Evolutionary conservation across 805 yeast species (phyloP).

Genomic region (Candida michaelii): DNA sequence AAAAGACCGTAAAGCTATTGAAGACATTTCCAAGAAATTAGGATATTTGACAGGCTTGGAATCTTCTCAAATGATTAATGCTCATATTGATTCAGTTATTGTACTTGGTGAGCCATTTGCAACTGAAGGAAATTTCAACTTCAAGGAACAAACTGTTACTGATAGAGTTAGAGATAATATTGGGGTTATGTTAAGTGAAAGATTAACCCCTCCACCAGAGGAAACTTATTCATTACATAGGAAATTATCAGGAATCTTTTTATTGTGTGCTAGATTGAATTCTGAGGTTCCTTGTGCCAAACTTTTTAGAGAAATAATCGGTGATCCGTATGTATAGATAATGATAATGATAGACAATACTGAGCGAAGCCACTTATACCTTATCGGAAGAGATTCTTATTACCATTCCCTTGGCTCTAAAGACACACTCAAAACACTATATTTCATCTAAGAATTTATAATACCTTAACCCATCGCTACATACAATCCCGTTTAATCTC

Average conservation of each 20-base stretch:
- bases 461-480: no score
- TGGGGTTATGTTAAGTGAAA: conserved; percentile 83
- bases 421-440: no score
- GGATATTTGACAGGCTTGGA: conserved; percentile 94
- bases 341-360: background rate
- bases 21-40: conserved; percentile 62
- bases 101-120: conserved; percentile 92
- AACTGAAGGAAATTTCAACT: conserved; percentile 60
- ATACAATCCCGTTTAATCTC: no score
- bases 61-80: conserved; percentile 80
- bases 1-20: conserved; percentile 64
- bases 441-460: no score
- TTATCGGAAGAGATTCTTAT: no score
- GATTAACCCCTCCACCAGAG: conserved; percentile 96
- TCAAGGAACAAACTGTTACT: conserved; percentile 84
- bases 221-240: conserved; percentile 97
- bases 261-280: conserved; percentile 80
- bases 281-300: conserved; percentile 82
- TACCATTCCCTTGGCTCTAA: no score
- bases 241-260: conserved; percentile 90
- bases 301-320: conserved; percentile 75
- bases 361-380: no score
- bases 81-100: conserved; percentile 88
- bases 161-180: conserved; percentile 89
- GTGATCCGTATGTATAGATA: conserved; percentile 21